Conservation (phyloP, 2,329 filamentous ascomycete genomes). For the Endocalyx cinctus region DNA sequence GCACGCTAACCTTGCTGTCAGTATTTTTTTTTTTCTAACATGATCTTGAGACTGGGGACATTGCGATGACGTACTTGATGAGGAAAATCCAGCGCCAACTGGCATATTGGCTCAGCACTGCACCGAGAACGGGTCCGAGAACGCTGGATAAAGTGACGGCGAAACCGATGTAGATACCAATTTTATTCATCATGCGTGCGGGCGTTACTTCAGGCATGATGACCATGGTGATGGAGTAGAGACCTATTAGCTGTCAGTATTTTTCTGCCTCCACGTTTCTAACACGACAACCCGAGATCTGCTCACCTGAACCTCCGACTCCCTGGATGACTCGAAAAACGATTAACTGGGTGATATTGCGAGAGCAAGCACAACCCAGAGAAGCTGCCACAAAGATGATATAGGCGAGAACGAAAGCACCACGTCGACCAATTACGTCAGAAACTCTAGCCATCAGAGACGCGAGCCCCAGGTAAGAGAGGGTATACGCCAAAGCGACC, state of each 20-base stretch:
- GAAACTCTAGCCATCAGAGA: conserved; percentile 51
- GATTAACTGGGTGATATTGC: conserved; percentile 42
- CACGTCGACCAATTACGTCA: conserved; percentile 50
- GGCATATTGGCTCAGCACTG: conserved; percentile 43
- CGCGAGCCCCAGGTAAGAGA: conserved; percentile 53
- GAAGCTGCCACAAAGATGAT: conserved; percentile 54
- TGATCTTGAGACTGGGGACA: background rate
- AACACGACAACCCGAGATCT: too few species aligned
- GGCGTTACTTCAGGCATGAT: conserved; percentile 49
- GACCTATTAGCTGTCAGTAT: conserved; percentile 24
- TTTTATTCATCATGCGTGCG: conserved; percentile 26
- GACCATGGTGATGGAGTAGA: conserved; percentile 55
- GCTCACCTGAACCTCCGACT: conserved; percentile 44
- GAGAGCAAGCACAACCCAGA: conserved; percentile 46
- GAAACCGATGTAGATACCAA: conserved; percentile 44
- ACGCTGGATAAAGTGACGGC: conserved; percentile 45
- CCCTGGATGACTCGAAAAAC: conserved; percentile 46
- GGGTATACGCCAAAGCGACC: conserved; percentile 52
- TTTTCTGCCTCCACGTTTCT: too few species aligned
- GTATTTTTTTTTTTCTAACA: conserved; percentile 8
- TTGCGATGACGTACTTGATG: conserved; percentile 45
- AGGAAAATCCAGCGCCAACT: conserved; percentile 55
- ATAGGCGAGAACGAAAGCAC: conserved; percentile 46
- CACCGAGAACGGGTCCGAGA: conserved; percentile 48
- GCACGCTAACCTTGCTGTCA: conserved; percentile 36